Conservation (phyloP, 345 rosid species). For the Acer negundo region DNA sequence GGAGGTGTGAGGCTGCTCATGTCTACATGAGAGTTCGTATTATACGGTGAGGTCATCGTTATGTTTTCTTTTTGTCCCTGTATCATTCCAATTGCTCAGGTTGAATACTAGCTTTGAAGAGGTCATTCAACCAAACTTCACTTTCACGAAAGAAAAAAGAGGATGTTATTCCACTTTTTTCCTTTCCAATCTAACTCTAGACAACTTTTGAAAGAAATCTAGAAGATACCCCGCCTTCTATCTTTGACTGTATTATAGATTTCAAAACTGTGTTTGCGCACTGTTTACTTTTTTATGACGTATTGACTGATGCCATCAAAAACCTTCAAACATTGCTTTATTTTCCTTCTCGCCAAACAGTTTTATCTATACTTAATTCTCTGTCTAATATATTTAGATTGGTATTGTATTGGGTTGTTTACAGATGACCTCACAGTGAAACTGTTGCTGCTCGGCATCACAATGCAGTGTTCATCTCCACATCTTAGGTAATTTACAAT, state of each 20-base stretch:
- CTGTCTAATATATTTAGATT: not conserved
- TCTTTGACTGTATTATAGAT: not conserved
- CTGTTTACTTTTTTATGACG: not conserved
- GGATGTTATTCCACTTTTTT: not conserved
- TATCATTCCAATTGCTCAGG: not conserved
- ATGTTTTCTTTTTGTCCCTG: not conserved
- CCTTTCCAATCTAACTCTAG: not conserved
- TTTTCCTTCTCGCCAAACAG: slow-evolving; percentile 10
- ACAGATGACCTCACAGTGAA: slow-evolving; percentile 11
- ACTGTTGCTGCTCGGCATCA: slow-evolving; percentile 6
- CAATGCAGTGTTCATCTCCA: not conserved
- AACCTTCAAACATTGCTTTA: slow-evolving; percentile 1
- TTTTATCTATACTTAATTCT: not conserved
- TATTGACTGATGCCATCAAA: not conserved
- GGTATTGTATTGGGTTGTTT: slow-evolving; percentile 1
- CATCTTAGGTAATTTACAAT: not conserved
- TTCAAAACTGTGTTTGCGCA: not conserved
- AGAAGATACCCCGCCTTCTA: not conserved
- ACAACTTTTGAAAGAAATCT: too few relatives aligned
- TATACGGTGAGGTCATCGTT: slow-evolving; percentile 21
- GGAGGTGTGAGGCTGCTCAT: slow-evolving; percentile 1
- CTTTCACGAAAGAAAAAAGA: not conserved
- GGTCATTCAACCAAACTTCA: not conserved
- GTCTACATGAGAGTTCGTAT: slow-evolving; percentile 11
- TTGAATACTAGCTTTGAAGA: not conserved